Evolutionary conservation across 495 filamentous ascomycete species (phyloP), one percentile per base, ranked within the genome.

Genomic region (Penicillium waksmanii): DNA sequence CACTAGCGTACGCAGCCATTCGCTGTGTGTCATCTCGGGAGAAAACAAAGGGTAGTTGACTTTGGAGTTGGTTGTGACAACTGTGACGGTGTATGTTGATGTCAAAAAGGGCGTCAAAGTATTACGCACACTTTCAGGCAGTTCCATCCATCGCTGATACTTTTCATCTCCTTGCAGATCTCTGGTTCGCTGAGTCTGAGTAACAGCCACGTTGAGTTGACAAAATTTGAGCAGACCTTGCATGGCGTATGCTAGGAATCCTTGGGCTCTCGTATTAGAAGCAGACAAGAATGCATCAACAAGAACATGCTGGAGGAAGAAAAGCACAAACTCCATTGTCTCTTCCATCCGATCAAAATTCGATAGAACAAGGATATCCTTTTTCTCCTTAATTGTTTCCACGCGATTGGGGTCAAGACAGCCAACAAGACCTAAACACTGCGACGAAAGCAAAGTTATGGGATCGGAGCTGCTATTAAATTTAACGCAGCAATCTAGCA

Each of bases 161-260:
- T 84, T 81, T 35, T 81, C 73, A 50, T 81, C 78, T 6, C 75
- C 68, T 25, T 87, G 82, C 27, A 80, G 66, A 57, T 80, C 75
- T 40, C 81, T 78, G 56, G 80, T 73, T 54, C 82, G 77, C 18
- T 82, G 75, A 21, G 75, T 82, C 18, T 82, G 74, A 27, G 75
- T 82, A 6, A 87, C 82, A n/a, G 77, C 73, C 23, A 75, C 72
- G 38, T 84, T 85, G 57, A 96, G 84, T 27, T 87, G 85, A 66
- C 87, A 87, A 58, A 87, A 85, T 54, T 86, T 87, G 9, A 98
- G 82, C 9, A 99, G 80, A 64, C 95, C 89, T 72, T 99, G 95
- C 88, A 98, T 96, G 3, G 87, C 89, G 69, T 87, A 98, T 13
- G 93, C 91, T 15, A 99, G 79, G 68, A 96, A 97, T 1, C 92